Evolutionary conservation across 2,329 filamentous ascomycete species (phyloP).

Genomic region (Ascochyta viciae-villosae): DNA sequence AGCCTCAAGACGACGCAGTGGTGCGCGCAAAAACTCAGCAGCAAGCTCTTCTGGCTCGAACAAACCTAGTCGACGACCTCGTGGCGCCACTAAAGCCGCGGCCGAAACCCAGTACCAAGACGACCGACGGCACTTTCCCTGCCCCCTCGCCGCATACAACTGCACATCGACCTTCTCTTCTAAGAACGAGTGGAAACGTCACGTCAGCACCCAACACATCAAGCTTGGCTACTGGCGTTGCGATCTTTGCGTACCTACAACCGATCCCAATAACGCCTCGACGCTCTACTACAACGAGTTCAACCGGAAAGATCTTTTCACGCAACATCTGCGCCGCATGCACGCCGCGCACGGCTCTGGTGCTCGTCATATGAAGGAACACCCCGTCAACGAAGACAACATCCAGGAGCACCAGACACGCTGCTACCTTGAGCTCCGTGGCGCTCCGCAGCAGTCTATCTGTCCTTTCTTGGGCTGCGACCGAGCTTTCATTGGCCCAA

Average conservation of each 20-base stretch:
- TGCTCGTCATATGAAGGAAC: constrained; percentile 54
- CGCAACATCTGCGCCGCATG: constrained; percentile 87
- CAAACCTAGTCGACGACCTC: constrained; percentile 29
- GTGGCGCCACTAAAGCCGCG: constrained; percentile 18
- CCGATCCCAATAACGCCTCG: constrained; percentile 39
- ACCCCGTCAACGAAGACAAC: constrained; percentile 56
- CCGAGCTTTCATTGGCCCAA: constrained; percentile 66
- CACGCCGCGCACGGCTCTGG: constrained; percentile 63
- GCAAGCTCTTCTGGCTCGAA: constrained; percentile 13
- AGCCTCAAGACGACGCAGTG: constrained; percentile 25
- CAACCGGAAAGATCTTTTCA: constrained; percentile 92
- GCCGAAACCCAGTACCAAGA: constrained; percentile 21
- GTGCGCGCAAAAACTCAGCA: constrained; percentile 32
- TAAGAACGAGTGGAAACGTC: constrained; percentile 97
- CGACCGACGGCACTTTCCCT: constrained; percentile 67
- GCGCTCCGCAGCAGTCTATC: constrained; percentile 64
- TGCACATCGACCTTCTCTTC: constrained; percentile 75
- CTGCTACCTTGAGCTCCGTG: constrained; percentile 68
- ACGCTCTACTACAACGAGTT: constrained; percentile 66
- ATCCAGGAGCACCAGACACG: constrained; percentile 64
- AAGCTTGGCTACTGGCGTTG: constrained; percentile 78
- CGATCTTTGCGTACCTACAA: constrained; percentile 62
- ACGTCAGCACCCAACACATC: constrained; percentile 81
- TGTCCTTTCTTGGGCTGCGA: constrained; percentile 69
- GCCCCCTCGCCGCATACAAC: constrained; percentile 79